Conservation (phyloP, 139 green algal genomes). For the Desmodesmus armatus region DNA sequence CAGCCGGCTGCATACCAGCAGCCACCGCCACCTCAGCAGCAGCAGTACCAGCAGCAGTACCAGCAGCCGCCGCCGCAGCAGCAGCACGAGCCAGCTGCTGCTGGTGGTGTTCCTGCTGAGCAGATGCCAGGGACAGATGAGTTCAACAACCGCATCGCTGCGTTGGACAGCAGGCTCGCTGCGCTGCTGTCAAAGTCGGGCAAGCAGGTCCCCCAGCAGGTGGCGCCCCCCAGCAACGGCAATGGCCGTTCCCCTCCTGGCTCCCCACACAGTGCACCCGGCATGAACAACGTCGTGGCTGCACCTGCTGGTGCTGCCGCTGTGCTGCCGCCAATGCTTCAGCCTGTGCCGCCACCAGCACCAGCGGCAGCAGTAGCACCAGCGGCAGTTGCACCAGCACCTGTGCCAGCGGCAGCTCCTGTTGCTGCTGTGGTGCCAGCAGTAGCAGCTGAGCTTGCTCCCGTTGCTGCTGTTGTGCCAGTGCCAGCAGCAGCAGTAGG, state of each 20-base stretch:
- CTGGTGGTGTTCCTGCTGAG: too few relatives aligned
- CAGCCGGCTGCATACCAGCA: not conserved
- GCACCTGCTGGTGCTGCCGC: not conserved
- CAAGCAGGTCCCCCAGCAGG: not conserved
- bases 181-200: not conserved
- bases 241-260: too few relatives aligned
- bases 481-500: not conserved
- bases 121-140: not conserved
- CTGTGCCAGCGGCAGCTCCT: not conserved
- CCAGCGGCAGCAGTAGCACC: conserved; percentile 6
- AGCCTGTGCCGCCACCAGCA: not conserved
- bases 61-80: not conserved
- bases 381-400: not conserved
- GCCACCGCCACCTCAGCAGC: not conserved
- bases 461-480: not conserved
- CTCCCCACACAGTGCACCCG: too few relatives aligned
- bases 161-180: conserved; percentile 1
- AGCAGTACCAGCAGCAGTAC: conserved; percentile 21
- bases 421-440: not conserved
- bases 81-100: not conserved
- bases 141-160: conserved; percentile 2
- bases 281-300: not conserved
- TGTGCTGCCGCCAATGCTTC: not conserved
- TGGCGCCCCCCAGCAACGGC: not conserved
- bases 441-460: not conserved